phyloP scores from a whole-genome alignment of 495 filamentous ascomycete species.

The Talaromyces adpressus region DNA sequence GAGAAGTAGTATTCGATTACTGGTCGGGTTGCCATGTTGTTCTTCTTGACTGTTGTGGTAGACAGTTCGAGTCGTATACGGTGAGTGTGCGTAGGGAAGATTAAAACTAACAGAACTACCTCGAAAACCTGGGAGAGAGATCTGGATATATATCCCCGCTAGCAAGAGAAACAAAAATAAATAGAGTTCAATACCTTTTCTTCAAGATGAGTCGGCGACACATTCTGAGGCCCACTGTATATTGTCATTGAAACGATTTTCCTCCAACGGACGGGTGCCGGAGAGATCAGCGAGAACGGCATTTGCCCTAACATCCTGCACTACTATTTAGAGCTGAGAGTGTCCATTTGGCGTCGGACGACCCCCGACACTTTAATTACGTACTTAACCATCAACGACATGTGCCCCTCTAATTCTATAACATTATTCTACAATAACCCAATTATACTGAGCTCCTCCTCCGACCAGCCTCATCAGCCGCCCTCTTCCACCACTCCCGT shows the following conservation, averaged over 20 bases:
- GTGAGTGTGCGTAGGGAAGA: too few species aligned
- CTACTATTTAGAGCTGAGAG: neutral
- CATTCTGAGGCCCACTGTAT: neutral
- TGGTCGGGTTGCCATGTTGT: neutral
- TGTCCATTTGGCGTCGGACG: neutral
- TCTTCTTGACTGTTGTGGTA: too few species aligned
- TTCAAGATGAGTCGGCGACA: neutral
- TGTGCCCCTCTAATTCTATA: neutral
- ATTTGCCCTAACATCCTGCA: too few species aligned
- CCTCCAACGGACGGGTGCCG: neutral
- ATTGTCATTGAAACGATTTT: neutral
- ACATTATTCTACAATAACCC: neutral
- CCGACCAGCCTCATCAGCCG: neutral
- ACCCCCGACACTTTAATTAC: neutral
- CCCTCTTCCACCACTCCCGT: neutral
- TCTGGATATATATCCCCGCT: neutral
- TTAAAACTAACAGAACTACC: neutral
- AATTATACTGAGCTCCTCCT: neutral
- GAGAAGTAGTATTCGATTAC: conserved; percentile 1
- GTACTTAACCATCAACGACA: neutral
- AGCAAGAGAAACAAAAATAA: neutral
- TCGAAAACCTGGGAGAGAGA: neutral
- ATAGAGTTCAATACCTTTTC: neutral
- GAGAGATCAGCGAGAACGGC: neutral
- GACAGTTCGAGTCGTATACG: too few species aligned